These are phyloP conservation scores for Chlorella vulgaris DNA, from an alignment of 139 green algal species.

Conservation along the genomic window DNA sequence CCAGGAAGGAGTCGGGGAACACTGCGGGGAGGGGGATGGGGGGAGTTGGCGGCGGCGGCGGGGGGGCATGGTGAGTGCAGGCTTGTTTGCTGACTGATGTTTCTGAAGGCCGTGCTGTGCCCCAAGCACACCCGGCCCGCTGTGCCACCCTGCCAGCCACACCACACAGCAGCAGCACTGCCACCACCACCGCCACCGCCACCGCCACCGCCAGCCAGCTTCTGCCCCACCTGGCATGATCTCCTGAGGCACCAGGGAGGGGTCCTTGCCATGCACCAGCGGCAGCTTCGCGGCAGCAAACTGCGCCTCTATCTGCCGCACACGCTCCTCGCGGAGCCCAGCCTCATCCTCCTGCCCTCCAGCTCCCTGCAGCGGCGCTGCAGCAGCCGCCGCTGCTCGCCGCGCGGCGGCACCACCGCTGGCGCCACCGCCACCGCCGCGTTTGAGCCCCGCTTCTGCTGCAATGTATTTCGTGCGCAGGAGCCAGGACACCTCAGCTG, in stretches of 20 bases:
- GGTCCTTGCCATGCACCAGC: constrained; percentile 68
- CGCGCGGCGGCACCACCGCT: neutral
- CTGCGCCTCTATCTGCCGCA: constrained; percentile 49
- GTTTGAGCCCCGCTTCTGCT: constrained; percentile 9
- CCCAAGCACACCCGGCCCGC: too few species aligned
- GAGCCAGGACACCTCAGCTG: constrained; percentile 62
- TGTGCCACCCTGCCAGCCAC: neutral
- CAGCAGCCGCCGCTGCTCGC: too few species aligned
- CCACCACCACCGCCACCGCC: neutral
- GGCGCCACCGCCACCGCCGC: neutral
- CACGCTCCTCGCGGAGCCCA: constrained; percentile 8
- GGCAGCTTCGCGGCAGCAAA: constrained; percentile 62
- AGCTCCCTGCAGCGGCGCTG: constrained; percentile 11
- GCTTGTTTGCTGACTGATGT: too few species aligned
- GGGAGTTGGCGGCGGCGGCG: neutral
- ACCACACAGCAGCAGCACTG: neutral
- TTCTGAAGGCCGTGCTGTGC: too few species aligned
- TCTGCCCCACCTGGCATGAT: constrained; percentile 57
- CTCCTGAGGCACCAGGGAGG: constrained; percentile 53
- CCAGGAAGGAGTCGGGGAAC: constrained; percentile 44
- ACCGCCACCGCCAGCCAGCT: too few species aligned
- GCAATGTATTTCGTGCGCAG: constrained; percentile 75
- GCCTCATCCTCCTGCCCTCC: constrained; percentile 9
- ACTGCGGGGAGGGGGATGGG: constrained; percentile 27
- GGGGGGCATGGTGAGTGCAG: neutral